Evolutionary conservation across 1,284 basidiomycete genomes (phyloP).

Genomic region (Fomes fomentarius): DNA sequence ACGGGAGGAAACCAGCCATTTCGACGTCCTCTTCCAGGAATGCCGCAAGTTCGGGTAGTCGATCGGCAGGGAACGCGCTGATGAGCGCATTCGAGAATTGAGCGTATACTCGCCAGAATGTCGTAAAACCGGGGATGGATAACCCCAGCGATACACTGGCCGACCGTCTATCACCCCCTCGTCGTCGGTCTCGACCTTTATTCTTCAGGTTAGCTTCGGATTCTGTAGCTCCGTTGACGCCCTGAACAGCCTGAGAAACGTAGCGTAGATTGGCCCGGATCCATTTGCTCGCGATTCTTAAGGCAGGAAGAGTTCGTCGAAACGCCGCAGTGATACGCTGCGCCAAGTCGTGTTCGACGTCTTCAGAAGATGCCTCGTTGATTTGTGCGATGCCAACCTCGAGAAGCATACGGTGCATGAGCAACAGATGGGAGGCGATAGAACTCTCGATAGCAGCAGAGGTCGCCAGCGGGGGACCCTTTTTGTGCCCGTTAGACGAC

Average conservation of each 20-base stretch:
- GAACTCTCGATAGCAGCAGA: conserved; percentile 59
- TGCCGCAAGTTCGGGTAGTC: conserved; percentile 63
- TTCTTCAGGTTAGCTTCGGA: conserved; percentile 31
- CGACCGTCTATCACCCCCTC: conserved; percentile 16
- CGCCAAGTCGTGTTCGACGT: conserved; percentile 66
- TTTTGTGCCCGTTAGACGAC: conserved; percentile 35
- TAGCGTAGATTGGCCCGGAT: conserved; percentile 80
- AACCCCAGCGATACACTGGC: conserved; percentile 3
- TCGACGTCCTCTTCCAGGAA: conserved; percentile 94
- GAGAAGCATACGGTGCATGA: conserved; percentile 69
- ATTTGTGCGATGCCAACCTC: conserved; percentile 64
- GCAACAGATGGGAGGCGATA: conserved; percentile 75
- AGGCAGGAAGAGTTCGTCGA: conserved; percentile 82
- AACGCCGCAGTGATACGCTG: conserved; percentile 86
- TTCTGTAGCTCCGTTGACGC: neutral
- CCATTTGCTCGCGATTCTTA: conserved; percentile 93
- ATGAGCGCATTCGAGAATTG: conserved; percentile 69
- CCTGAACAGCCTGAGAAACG: conserved; percentile 47
- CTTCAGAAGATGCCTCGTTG: conserved; percentile 52
- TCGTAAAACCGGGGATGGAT: conserved; percentile 37
- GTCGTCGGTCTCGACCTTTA: conserved; percentile 21
- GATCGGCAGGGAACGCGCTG: conserved; percentile 70
- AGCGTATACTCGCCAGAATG: conserved; percentile 79
- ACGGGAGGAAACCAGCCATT: conserved; percentile 85
- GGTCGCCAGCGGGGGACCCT: conserved; percentile 24